These are phyloP conservation scores for Chloris gayana DNA, from an alignment of 176 grass and related monocot genomes.

Conservation along the genomic window DNA sequence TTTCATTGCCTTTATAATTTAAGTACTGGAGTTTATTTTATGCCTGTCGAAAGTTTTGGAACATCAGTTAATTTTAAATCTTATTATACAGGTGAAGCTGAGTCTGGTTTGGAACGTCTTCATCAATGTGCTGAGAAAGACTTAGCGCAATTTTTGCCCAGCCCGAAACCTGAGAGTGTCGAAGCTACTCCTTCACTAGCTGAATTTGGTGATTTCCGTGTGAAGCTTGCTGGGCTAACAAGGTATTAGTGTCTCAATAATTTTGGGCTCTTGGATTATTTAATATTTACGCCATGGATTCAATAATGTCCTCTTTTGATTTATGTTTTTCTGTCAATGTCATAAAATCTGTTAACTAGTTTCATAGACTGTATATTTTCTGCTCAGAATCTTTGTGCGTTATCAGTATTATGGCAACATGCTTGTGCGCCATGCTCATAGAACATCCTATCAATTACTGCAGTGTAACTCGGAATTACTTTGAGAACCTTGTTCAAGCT, in stretches of 20 bases:
- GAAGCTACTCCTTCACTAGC: conserved; percentile 13
- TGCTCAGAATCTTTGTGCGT: background rate
- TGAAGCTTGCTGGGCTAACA: conserved; percentile 81
- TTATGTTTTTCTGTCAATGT: background rate
- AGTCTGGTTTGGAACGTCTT: conserved; percentile 90
- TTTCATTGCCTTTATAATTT: conserved; percentile 8
- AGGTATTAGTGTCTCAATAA: conserved; percentile 48
- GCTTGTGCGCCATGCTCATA: background rate
- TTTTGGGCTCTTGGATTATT: conserved; percentile 8
- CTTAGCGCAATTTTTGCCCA: conserved; percentile 52
- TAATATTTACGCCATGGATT: background rate
- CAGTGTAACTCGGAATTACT: conserved; percentile 87
- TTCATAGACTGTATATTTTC: background rate
- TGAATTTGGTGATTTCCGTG: conserved; percentile 63
- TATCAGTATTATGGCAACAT: background rate
- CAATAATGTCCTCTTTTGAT: background rate
- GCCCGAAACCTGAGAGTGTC: conserved; percentile 22
- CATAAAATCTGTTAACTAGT: background rate
- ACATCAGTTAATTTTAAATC: conserved; percentile 13
- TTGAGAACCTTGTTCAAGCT: conserved; percentile 93
- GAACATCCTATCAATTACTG: background rate
- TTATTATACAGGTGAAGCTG: conserved; percentile 72
- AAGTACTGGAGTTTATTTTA: background rate
- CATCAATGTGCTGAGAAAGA: conserved; percentile 99
- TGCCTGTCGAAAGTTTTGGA: conserved; percentile 22